Evolutionary conservation across 345 rosid genomes (phyloP), one percentile per base, ranked within the genome.

Genomic region (Salix suchowensis): DNA sequence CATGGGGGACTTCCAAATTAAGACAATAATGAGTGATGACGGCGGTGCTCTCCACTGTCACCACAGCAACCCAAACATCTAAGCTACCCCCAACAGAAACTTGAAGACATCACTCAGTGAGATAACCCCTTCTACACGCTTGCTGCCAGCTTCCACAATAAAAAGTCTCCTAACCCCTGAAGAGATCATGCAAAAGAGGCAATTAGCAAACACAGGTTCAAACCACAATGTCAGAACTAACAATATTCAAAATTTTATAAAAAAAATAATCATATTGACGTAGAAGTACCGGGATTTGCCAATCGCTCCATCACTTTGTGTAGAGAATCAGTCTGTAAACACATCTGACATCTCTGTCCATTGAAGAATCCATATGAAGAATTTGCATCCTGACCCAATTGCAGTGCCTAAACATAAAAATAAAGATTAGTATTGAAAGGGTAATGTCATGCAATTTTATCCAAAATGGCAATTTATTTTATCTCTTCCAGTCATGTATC

Each of bases 311-410:
- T 91, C 79, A 93, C 93, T 88, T 90, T 90, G 78, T 79, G 87
- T 34, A 93, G 84, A 75, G 97, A 79, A 81, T 93, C 97, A 1
- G 91, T 82, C 52, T 93, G 85, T 83, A 93, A 88, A 76, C 97
- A 93, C 96, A 93, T 93, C 78, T 93, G 96, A 80, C 93, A 91
- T 85, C 97, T 88, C 81, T 85, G 93, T 64, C 89, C 90, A 42
- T 82, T 90, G 82, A 78, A 81, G 18, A 83, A 76, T 64, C 83
- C 87, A 73, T 79, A 72, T 12, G 91, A 84, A 24, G 89, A 84
- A 80, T 78, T 82, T 50, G 92, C 87, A 83, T 93, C 93, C 77
- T 91, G 96, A 54, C 93, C 92, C 82, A 93, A 76, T 79, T 88
- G 97, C 86, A 91, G 80, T 24, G 97, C 97, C 97, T 91, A 34